Base-by-base conservation (phyloP, 1,284 basidiomycete species). In the Ceratobasidium sp. region DNA sequence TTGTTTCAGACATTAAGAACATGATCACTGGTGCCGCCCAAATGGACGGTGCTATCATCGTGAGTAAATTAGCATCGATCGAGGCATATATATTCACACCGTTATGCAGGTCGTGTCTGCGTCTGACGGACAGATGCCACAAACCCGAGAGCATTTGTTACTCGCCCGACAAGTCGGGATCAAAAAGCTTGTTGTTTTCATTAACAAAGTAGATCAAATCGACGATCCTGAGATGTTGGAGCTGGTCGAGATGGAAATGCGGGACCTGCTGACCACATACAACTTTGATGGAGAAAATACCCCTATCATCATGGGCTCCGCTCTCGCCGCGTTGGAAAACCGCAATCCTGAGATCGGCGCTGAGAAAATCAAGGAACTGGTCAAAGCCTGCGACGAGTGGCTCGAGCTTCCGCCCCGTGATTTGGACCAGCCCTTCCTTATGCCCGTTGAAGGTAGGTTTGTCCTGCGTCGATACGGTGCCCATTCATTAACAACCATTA, bases 181-280 rank as follows among this genome's bases (percentile, higher is more conserved):
- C 85, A 97, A 98, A 88, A 96, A 94, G 86, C 91, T 99, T 57
- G 96, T 99, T 80, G 98, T 99, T 81, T 99, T 99, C 89, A 97
- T 99, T 86, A 99, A 99, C 94, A 98, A 99, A 88, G 93, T 99
- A 80, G 98, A 99, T 87, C 92, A 94, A 89, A 94, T 99, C 79
- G 91, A 94, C 80, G 98, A 99, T 89, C 90, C 92, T 44, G 98
- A 99, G 89, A 99, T 99, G 96, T 89, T 99, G 79, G 96, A 99
- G 88, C 93, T 99, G 78, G 98, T 99, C 80, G 98, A 99, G 83
- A 99, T 99, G 97, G 98, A 99, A 89, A 99, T 99, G 94, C 93
- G 98, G 78, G 98, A 99, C 84, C 88, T 99, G n/a, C 90, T 99
- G 65, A 88, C 91, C 35, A 93, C 93, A 38, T 97, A 96, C 87